These are phyloP conservation scores for Xerocomus spinulosus DNA, from an alignment of 768 basidiomycete genomes.

Conservation along the genomic window DNA sequence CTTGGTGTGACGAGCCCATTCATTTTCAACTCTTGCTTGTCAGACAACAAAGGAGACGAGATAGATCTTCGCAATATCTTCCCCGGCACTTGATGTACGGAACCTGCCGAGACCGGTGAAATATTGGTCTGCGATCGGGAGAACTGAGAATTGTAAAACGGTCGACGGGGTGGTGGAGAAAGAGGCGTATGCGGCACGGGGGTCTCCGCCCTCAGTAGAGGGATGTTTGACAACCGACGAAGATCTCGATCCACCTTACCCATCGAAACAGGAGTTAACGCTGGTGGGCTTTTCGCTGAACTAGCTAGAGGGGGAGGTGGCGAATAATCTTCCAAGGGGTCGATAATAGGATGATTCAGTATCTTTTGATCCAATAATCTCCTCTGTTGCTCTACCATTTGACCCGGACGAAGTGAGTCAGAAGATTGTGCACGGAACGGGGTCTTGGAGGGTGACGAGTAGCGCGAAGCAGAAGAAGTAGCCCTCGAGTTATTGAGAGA, in stretches of 20 bases:
- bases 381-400: slow-evolving; percentile 21
- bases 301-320: slow-evolving; percentile 17
- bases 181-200: slow-evolving; percentile 61
- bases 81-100: slow-evolving; percentile 9
- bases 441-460: slow-evolving; percentile 36
- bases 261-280: slow-evolving; percentile 15
- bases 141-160: slow-evolving; percentile 39
- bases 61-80: slow-evolving; percentile 41
- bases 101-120: slow-evolving; percentile 15
- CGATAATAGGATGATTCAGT: slow-evolving; percentile 37
- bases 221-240: slow-evolving; percentile 37
- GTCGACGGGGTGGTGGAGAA: slow-evolving; percentile 57
- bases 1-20: slow-evolving; percentile 25
- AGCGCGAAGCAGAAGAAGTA: slow-evolving; percentile 31
- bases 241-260: slow-evolving; percentile 26
- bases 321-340: slow-evolving; percentile 30
- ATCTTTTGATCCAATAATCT: slow-evolving; percentile 41
- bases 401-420: slow-evolving; percentile 20
- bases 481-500: slow-evolving; percentile 61
- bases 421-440: slow-evolving; percentile 20
- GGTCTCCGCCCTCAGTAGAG: slow-evolving; percentile 59
- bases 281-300: slow-evolving; percentile 4
- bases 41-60: slow-evolving; percentile 52
- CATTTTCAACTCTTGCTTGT: slow-evolving; percentile 36
- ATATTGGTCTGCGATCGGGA: slow-evolving; percentile 59